These are phyloP conservation scores for Aspergillus hiratsukae DNA, from an alignment of 2,329 filamentous ascomycete genomes.

Conservation along the genomic window DNA sequence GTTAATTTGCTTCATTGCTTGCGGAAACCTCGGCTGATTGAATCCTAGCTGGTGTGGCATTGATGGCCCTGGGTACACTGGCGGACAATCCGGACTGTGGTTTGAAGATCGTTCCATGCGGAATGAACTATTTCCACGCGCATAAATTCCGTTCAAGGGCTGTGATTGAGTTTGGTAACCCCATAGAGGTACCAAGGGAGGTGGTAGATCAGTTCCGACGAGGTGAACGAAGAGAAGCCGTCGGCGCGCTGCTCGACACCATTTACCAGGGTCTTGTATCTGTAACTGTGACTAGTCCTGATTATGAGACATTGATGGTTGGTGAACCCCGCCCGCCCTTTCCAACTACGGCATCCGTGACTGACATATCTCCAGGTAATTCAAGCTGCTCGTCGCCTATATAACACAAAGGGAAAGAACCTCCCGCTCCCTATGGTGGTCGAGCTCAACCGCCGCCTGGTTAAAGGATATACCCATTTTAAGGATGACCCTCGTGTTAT, in stretches of 20 bases:
- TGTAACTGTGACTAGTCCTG: constrained; percentile 86
- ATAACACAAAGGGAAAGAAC: constrained; percentile 92
- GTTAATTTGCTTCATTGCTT: background rate
- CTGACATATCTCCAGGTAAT: constrained; percentile 58
- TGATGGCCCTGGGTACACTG: constrained; percentile 92
- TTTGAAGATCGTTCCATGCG: constrained; percentile 90
- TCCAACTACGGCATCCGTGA: background rate
- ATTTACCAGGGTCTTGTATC: constrained; percentile 80
- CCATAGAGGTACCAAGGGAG: constrained; percentile 77
- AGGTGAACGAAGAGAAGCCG: constrained; percentile 79
- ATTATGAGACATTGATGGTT: constrained; percentile 93
- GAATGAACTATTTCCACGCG: constrained; percentile 99
- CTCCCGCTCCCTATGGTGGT: constrained; percentile 87
- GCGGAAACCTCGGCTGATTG: constrained; percentile 7
- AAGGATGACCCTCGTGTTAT: constrained; percentile 85
- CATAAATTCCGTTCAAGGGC: constrained; percentile 97
- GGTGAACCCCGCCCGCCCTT: constrained; percentile 14
- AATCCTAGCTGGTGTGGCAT: constrained; percentile 74
- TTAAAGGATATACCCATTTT: constrained; percentile 87
- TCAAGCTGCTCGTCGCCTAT: constrained; percentile 86
- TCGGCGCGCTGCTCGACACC: constrained; percentile 76
- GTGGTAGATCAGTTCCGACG: constrained; percentile 80
- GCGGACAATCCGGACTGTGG: constrained; percentile 81
- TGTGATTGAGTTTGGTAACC: constrained; percentile 89
- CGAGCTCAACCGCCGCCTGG: constrained; percentile 85